Conservation (phyloP, 75 land plant species). For the Sequoia sempervirens region DNA sequence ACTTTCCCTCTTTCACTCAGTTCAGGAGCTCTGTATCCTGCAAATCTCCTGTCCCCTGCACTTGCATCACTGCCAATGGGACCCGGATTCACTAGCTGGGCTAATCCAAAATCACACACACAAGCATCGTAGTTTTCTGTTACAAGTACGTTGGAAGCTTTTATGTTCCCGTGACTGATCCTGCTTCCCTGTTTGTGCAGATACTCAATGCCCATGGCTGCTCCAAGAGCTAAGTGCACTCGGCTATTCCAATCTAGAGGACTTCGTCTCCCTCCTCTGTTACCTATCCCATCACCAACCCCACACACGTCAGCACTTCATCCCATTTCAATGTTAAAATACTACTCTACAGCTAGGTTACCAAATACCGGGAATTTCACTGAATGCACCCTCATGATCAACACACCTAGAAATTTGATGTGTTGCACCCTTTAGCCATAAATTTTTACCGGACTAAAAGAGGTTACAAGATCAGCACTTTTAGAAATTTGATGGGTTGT, state of each 20-base stretch:
- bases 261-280: constrained; percentile 52
- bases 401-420: too few relatives aligned
- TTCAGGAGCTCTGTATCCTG: constrained; percentile 86
- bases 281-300: constrained; percentile 31
- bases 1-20: constrained; percentile 61
- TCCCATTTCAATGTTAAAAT: background rate
- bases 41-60: constrained; percentile 16
- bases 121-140: constrained; percentile 52
- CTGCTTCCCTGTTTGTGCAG: constrained; percentile 49
- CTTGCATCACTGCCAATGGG: constrained; percentile 13
- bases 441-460: too few relatives aligned
- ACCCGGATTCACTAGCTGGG: constrained; percentile 32
- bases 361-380: too few relatives aligned
- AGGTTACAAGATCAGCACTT: too few relatives aligned
- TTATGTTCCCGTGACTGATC: constrained; percentile 79
- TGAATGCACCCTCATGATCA: too few relatives aligned
- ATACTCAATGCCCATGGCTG: constrained; percentile 66
- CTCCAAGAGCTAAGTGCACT: constrained; percentile 55
- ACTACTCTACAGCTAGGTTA: too few relatives aligned
- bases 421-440: too few relatives aligned
- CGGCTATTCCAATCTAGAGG: constrained; percentile 77
- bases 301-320: too few relatives aligned
- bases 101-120: constrained; percentile 67
- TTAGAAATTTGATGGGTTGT: too few relatives aligned
- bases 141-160: constrained; percentile 73